Percentiles rank a stretch among this genome's conserved stretches.
These are phyloP conservation scores for Auriculariales sp. DNA, from an alignment of 768 basidiomycete genomes.

Conservation along the genomic window DNA sequence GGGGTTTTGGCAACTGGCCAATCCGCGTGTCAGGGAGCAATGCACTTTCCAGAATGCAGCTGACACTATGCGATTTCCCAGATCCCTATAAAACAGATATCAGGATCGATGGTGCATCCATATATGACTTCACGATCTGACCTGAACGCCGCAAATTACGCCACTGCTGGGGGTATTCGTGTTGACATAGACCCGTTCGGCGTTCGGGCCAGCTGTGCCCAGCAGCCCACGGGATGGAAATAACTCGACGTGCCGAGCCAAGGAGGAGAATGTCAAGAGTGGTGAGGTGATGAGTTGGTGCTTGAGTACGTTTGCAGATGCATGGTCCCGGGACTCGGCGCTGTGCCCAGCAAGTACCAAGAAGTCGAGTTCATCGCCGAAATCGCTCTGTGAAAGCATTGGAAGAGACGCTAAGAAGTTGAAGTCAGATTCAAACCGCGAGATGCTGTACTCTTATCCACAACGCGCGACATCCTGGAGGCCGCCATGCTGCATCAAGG, in stretches of 20 bases:
- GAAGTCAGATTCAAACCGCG: too few species aligned
- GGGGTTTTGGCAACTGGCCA: constrained; percentile 36
- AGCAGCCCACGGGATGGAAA: neutral
- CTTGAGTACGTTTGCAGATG: neutral
- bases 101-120: too few species aligned
- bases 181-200: constrained; percentile 4
- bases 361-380: too few species aligned
- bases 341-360: too few species aligned
- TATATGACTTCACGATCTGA: too few species aligned
- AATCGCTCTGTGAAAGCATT: too few species aligned
- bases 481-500: too few species aligned
- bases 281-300: neutral
- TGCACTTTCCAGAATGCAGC: constrained; percentile 56
- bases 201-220: neutral
- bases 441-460: too few species aligned
- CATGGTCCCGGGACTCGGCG: too few species aligned
- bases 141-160: constrained; percentile 45
- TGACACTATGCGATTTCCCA: constrained; percentile 60
- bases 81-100: constrained; percentile 30
- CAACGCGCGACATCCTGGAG: too few species aligned
- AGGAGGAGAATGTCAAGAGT: neutral
- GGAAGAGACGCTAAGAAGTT: too few species aligned
- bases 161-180: constrained; percentile 57
- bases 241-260: neutral
- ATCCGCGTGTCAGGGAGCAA: constrained; percentile 37